phyloP scores from a whole-genome alignment of 306 rosid genomes.

The Chamaecrista fasciculata region DNA sequence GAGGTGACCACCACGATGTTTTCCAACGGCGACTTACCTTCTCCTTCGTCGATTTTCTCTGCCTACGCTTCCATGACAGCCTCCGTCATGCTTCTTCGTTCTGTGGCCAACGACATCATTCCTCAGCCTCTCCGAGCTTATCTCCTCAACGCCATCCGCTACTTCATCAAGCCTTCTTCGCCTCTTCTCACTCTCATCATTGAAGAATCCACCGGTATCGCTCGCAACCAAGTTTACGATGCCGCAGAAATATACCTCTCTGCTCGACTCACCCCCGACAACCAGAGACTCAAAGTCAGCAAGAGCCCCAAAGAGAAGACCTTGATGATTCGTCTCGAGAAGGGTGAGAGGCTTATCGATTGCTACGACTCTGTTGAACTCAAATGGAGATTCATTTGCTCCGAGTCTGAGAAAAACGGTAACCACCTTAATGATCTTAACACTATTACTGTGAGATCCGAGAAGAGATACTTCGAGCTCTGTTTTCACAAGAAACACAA shows the following conservation, averaged over 20 bases:
- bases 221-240: conserved; percentile 65
- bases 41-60: conserved; percentile 70
- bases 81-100: conserved; percentile 63
- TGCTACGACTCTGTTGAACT: conserved; percentile 38
- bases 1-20: conserved; percentile 38
- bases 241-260: conserved; percentile 71
- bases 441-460: conserved; percentile 25
- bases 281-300: conserved; percentile 53
- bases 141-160: conserved; percentile 39
- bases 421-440: conserved; percentile 13
- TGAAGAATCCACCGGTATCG: conserved; percentile 56
- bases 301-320: conserved; percentile 58
- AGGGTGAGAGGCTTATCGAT: conserved; percentile 59
- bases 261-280: conserved; percentile 50
- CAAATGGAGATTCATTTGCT: conserved; percentile 47
- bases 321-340: conserved; percentile 54
- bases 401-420: conserved; percentile 42
- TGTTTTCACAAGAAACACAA: conserved; percentile 53
- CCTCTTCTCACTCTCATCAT: conserved; percentile 62
- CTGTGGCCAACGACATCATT: conserved; percentile 70
- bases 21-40: conserved; percentile 57
- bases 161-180: conserved; percentile 49
- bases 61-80: conserved; percentile 86
- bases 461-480: conserved; percentile 59
- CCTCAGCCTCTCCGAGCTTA: conserved; percentile 63